Evolutionary conservation across 2,329 filamentous ascomycete genomes (phyloP).

Genomic region (Allantophomopsis cytisporea): DNA sequence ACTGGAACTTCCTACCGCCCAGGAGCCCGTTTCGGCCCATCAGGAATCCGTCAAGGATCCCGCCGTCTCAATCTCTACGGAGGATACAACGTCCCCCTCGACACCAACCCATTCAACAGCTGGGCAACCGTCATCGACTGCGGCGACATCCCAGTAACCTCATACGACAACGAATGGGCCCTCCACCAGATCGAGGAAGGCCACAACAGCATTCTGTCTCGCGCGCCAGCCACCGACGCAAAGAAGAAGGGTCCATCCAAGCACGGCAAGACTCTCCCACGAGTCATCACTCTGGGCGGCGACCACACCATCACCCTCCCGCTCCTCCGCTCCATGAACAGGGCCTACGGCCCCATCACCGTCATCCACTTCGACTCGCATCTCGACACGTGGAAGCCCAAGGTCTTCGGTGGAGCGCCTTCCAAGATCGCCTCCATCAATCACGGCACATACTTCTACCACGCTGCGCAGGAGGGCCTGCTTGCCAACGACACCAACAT

Average conservation of each 20-base stretch:
- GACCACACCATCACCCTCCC: conserved; percentile 51
- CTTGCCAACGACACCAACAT: conserved; percentile 75
- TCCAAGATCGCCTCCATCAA: conserved; percentile 67
- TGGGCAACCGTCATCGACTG: conserved; percentile 75
- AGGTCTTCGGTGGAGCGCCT: conserved; percentile 75
- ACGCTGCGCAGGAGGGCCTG: conserved; percentile 65
- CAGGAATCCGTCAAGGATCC: conserved; percentile 75
- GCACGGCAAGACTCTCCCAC: conserved; percentile 62
- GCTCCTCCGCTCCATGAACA: conserved; percentile 43
- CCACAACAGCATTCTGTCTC: conserved; percentile 62
- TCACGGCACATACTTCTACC: conserved; percentile 83
- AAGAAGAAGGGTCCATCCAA: conserved; percentile 53
- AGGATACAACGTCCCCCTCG: conserved; percentile 73
- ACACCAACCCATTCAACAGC: conserved; percentile 67
- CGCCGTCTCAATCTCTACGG: conserved; percentile 77
- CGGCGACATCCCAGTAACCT: conserved; percentile 75
- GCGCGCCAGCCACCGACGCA: conserved; percentile 55
- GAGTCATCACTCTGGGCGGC: conserved; percentile 64
- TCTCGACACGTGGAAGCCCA: conserved; percentile 66
- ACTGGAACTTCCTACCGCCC: conserved; percentile 77
- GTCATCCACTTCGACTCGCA: conserved; percentile 52
- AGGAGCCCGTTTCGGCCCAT: conserved; percentile 73
- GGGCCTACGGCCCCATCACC: conserved; percentile 43
- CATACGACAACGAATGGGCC: conserved; percentile 75
- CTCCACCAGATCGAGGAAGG: conserved; percentile 78